A percentile compares a stretch with the other conserved stretches of the same genome.
Conservation (phyloP, 169 alveolate genomes). For the Eimeria acervulina region DNA sequence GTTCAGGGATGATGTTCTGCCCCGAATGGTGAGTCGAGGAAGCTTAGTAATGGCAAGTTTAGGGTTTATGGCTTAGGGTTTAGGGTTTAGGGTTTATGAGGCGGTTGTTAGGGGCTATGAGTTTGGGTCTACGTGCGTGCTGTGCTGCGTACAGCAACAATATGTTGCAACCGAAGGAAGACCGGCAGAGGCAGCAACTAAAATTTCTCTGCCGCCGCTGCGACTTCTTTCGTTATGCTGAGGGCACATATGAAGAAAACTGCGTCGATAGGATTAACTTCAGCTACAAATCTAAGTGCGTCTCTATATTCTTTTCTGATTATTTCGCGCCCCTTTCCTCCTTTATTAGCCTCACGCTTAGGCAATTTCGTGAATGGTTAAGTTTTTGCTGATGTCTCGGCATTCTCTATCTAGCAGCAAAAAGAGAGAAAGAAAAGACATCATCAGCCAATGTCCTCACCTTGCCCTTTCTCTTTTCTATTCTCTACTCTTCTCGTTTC, state of each 20-base stretch:
- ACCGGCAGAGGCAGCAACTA: constrained; percentile 85
- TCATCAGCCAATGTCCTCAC: too few species aligned
- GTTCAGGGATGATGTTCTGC: constrained; percentile 59
- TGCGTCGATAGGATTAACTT: constrained; percentile 87
- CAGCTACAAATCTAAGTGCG: constrained; percentile 88
- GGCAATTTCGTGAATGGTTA: too few species aligned
- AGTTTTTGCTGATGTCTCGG: too few species aligned
- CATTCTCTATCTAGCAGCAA: too few species aligned
- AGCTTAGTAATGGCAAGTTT: background rate
- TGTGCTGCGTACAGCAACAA: constrained; percentile 85
- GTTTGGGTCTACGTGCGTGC: background rate
- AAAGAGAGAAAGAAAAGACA: too few species aligned
- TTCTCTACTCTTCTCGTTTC: too few species aligned
- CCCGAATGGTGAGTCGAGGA: constrained; percentile 48
- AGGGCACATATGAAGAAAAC: constrained; percentile 85
- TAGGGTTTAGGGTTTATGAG: background rate
- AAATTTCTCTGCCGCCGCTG: constrained; percentile 89
- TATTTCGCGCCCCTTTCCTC: too few species aligned
- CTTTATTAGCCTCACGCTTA: too few species aligned
- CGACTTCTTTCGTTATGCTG: constrained; percentile 85
- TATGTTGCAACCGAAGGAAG: constrained; percentile 89
- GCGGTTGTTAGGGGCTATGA: background rate
- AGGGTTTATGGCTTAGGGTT: background rate
- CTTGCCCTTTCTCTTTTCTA: too few species aligned
- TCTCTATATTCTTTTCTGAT: background rate